Conservation (phyloP, 352 stramenopile species). For the Globisporangium rhizosaccharum region DNA sequence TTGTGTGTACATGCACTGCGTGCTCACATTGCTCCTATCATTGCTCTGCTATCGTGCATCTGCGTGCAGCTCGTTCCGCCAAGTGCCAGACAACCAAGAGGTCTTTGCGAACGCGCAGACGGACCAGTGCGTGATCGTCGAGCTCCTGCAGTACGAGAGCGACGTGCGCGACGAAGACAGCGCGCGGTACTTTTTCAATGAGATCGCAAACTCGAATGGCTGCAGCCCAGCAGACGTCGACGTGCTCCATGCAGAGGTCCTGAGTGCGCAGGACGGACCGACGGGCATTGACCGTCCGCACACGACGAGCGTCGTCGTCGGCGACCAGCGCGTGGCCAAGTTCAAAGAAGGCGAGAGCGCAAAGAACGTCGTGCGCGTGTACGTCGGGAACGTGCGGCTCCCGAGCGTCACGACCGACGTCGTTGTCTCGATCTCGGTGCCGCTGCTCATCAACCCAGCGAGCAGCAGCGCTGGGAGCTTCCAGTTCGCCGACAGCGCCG, state of each 20-base stretch:
- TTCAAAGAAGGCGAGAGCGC: slow-evolving; percentile 75
- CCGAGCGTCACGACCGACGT: slow-evolving; percentile 74
- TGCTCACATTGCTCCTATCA: background rate
- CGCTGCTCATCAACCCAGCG: slow-evolving; percentile 65
- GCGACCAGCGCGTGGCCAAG: slow-evolving; percentile 80
- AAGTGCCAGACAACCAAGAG: slow-evolving; percentile 86
- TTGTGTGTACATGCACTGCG: background rate
- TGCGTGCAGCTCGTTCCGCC: slow-evolving; percentile 49
- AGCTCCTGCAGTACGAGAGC: slow-evolving; percentile 69
- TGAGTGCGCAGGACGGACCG: slow-evolving; percentile 20
- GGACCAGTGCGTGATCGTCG: slow-evolving; percentile 80
- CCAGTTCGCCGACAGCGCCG: slow-evolving; percentile 58
- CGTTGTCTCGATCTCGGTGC: slow-evolving; percentile 74
- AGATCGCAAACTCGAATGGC: slow-evolving; percentile 76
- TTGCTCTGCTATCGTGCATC: background rate
- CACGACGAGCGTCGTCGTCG: slow-evolving; percentile 45
- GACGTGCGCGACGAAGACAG: slow-evolving; percentile 38
- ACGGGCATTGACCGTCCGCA: slow-evolving; percentile 30
- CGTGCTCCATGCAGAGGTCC: slow-evolving; percentile 40
- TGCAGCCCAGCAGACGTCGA: slow-evolving; percentile 51
- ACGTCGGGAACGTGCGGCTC: slow-evolving; percentile 68
- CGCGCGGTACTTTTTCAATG: slow-evolving; percentile 79
- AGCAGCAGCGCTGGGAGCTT: slow-evolving; percentile 64
- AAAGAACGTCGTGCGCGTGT: slow-evolving; percentile 85
- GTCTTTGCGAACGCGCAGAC: slow-evolving; percentile 78